Conservation (phyloP, 75 land plant species). For the Pseudotsuga menziesii region DNA sequence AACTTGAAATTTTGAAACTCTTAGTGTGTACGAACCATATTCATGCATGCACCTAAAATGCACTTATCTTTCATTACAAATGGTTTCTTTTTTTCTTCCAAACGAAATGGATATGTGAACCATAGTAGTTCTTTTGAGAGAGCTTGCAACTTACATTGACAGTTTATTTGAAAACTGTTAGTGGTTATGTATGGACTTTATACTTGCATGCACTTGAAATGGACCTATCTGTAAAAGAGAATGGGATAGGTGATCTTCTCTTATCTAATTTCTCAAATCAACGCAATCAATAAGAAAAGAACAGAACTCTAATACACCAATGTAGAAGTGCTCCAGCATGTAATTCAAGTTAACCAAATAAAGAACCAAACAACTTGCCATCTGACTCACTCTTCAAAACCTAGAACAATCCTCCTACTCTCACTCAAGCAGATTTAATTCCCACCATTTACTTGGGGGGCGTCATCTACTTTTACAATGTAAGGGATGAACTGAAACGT, state of each 20-base stretch:
- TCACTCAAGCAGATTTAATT: constrained; percentile 20
- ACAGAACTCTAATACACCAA: neutral
- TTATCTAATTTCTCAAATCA: neutral
- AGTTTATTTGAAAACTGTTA: too few species aligned
- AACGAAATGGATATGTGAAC: too few species aligned
- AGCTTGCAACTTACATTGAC: too few species aligned
- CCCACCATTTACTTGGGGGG: constrained; percentile 51
- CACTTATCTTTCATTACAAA: too few species aligned
- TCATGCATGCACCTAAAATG: too few species aligned
- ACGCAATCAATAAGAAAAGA: neutral
- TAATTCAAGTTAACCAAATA: neutral
- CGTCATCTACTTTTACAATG: constrained; percentile 41
- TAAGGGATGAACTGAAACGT: constrained; percentile 49
- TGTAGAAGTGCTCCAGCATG: constrained; percentile 17
- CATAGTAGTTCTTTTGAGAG: too few species aligned
- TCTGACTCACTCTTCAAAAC: neutral
- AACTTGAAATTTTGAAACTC: too few species aligned
- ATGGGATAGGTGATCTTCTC: neutral
- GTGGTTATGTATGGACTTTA: too few species aligned
- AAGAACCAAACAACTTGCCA: neutral
- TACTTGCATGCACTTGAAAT: too few species aligned
- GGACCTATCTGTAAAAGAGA: too few species aligned
- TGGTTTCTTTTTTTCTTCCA: too few species aligned
- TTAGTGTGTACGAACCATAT: too few species aligned
- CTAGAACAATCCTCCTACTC: constrained; percentile 14